phyloP scores from a whole-genome alignment of 228 moss, liverwort and hornwort species.

The Sphagnum fallax region DNA sequence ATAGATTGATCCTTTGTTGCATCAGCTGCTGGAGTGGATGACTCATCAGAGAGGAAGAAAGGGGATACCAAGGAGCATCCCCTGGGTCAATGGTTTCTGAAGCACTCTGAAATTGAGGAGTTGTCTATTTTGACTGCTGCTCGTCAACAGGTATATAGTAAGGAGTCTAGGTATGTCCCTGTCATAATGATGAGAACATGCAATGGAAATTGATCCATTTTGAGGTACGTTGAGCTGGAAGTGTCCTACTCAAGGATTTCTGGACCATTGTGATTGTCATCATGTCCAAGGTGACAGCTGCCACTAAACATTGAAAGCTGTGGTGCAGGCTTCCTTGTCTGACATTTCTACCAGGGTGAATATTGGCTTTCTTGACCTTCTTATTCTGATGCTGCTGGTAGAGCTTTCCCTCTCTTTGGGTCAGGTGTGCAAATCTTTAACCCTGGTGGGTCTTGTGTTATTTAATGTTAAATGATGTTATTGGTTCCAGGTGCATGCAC shows the following conservation, averaged over 20 bases:
- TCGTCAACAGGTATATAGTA: conserved; percentile 65
- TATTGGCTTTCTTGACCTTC: not conserved
- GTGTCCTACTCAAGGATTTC: not conserved
- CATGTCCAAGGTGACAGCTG: not conserved
- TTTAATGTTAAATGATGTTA: not conserved
- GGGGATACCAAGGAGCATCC: conserved; percentile 83
- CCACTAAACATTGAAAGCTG: not conserved
- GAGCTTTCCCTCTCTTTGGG: not conserved
- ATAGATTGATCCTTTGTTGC: too few relatives aligned
- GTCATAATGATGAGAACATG: not conserved
- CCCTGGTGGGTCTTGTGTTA: not conserved
- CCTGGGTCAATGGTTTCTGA: conserved; percentile 69
- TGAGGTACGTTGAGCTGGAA: not conserved
- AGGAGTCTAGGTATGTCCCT: not conserved
- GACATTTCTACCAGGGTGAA: not conserved
- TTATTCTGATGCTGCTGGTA: not conserved
- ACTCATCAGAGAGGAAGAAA: conserved; percentile 53
- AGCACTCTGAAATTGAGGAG: conserved; percentile 75
- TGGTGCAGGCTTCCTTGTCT: not conserved
- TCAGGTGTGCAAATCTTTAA: not conserved
- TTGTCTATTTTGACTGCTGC: conserved; percentile 51
- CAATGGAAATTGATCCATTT: not conserved
- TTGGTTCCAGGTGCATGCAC: conserved; percentile 48
- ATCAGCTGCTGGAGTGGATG: conserved; percentile 44
- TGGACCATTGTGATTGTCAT: not conserved